Conservation (phyloP, 257 asterid genomes). For the Ligustrum vulgare region DNA sequence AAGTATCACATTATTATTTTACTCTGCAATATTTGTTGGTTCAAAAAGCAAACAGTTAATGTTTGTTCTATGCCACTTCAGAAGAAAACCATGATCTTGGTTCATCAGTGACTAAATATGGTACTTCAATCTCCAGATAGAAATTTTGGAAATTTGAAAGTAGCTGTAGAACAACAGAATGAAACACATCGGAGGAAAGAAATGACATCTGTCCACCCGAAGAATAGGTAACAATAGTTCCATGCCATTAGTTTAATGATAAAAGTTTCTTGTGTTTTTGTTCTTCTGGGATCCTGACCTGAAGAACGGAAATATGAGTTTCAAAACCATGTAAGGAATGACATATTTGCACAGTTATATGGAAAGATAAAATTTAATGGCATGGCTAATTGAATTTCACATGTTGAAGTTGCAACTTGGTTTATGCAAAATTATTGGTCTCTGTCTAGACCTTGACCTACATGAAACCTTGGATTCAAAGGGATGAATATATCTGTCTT, state of each 20-base stretch:
- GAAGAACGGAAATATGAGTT: background rate
- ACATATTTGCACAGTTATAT: background rate
- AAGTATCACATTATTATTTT: background rate
- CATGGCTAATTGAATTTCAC: background rate
- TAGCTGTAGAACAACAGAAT: background rate
- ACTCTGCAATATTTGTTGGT: background rate
- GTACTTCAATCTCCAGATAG: background rate
- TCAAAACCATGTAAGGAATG: background rate
- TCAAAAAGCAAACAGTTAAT: background rate
- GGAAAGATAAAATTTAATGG: background rate
- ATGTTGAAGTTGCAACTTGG: background rate
- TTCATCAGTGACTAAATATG: background rate
- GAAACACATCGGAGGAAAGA: background rate
- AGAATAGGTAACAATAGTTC: background rate
- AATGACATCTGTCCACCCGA: background rate
- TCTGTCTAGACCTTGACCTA: too few relatives aligned
- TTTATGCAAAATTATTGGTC: background rate
- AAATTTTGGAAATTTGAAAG: background rate
- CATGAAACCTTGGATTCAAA: too few relatives aligned
- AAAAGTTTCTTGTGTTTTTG: background rate
- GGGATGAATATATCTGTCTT: too few relatives aligned
- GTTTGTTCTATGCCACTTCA: background rate
- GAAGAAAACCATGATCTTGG: background rate
- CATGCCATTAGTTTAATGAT: background rate
- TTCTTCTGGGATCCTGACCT: background rate